Conservation (phyloP, 2,329 filamentous ascomycete species). For the Colletotrichum costaricense region DNA sequence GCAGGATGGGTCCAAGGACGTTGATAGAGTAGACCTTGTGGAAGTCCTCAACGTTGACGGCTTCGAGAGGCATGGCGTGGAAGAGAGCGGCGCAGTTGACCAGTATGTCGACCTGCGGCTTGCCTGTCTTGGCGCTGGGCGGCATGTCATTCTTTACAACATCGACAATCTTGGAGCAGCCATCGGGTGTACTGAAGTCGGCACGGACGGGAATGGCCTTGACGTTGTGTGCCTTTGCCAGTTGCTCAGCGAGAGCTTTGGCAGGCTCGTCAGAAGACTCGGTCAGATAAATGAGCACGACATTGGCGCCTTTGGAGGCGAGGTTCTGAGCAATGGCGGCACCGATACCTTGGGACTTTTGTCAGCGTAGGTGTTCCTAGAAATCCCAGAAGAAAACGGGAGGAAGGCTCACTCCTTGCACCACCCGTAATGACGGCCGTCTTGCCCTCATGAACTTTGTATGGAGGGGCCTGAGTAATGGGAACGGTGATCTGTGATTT, state of each 20-base stretch:
- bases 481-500: conserved; percentile 18
- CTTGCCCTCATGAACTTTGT: conserved; percentile 54
- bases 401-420: conserved; percentile 53
- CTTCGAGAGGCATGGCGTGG: conserved; percentile 56
- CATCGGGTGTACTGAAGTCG: conserved; percentile 68
- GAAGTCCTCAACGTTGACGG: conserved; percentile 62
- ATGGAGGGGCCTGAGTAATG: conserved; percentile 34
- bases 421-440: conserved; percentile 64
- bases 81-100: conserved; percentile 69
- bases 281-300: conserved; percentile 71
- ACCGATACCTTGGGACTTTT: conserved; percentile 62
- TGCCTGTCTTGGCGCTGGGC: conserved; percentile 56
- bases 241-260: conserved; percentile 56
- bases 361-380: conserved; percentile 20
- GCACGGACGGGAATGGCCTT: conserved; percentile 69
- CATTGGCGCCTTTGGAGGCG: conserved; percentile 68
- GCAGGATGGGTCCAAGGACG: conserved; percentile 66
- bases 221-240: conserved; percentile 58
- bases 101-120: conserved; percentile 66
- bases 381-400: not conserved
- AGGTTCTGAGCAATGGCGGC: conserved; percentile 68
- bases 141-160: conserved; percentile 58
- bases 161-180: conserved; percentile 63
- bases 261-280: conserved; percentile 62
- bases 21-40: conserved; percentile 67